Base-by-base conservation (phyloP, 169 alveolate genomes). In the Perkinsus olseni region DNA sequence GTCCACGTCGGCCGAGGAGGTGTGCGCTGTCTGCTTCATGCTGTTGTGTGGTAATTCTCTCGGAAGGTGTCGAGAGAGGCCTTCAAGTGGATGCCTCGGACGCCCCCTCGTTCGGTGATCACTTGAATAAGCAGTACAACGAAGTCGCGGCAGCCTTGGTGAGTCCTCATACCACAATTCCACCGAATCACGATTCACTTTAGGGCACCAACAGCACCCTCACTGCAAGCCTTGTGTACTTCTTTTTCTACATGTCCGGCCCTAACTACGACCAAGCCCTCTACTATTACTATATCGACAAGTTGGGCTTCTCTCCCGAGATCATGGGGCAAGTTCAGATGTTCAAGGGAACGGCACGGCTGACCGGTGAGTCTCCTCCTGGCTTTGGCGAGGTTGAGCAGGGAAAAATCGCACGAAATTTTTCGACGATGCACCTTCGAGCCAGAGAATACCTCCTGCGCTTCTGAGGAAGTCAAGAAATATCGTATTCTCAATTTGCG, bases 221-320 rank as follows among this genome's bases (percentile, higher is more conserved):
- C 31, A 62, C 82, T 21, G 82, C 82, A 28, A 62, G 82, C 39
- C 74, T 91, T 4, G 40, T 91, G 93, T 91, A 62, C 74, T 91
- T 39, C 92, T 36, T 38, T 40, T 38, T 38, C 38, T 91, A 91
- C 74, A 39, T 31, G 20, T 91, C 82, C 93, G 93, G 93, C n/a
- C 93, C 93, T 31, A 91, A 91, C 38, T 91, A 91, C 74, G 93
- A 91, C 74, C 82, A 91, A 48, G 93, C 93, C n/a, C 50, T 91
- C 40, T 91, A 91, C 74, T 91, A 91, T 28, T 91, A n/a, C 34
- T 91, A 91, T 51, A 62, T 91, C 24, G 62, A 91, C 39, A 38
- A 91, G 39, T 39, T 91, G 82, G 74, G 62, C 74, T 91, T 91
- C 74, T 39, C 93, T 37, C 93, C 93, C 4, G 93, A 91, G 74